A percentile compares a stretch with the other conserved stretches of the same genome.
phyloP scores from a whole-genome alignment of 495 filamentous ascomycete genomes.

The Bacidia rubella region DNA sequence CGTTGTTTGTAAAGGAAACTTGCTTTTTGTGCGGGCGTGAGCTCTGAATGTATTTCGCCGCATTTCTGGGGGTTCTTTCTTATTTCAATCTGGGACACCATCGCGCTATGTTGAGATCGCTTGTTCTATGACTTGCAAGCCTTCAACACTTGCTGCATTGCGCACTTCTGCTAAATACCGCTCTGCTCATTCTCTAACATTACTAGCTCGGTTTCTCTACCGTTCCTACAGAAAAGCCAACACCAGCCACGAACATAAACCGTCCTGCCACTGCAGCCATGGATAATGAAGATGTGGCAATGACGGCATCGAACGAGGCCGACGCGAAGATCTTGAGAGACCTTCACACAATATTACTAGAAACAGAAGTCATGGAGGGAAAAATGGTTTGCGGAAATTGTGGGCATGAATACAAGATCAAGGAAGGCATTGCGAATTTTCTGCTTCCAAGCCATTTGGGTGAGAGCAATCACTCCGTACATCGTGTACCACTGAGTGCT shows the following conservation, averaged over 20 bases:
- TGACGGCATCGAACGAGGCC: conserved; percentile 33
- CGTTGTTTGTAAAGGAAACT: not conserved
- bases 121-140: too few species aligned
- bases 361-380: conserved; percentile 79
- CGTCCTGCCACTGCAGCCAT: not conserved
- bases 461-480: conserved; percentile 21
- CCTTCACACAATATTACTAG: conserved; percentile 69
- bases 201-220: conserved; percentile 45
- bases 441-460: conserved; percentile 85
- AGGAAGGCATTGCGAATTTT: conserved; percentile 94
- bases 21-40: too few species aligned
- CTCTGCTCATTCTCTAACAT: too few species aligned
- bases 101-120: too few species aligned
- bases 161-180: too few species aligned
- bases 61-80: not conserved
- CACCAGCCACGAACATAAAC: not conserved
- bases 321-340: conserved; percentile 59
- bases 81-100: not conserved
- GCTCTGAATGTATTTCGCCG: not conserved
- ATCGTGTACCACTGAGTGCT: too few species aligned
- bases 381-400: conserved; percentile 84
- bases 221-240: conserved; percentile 44
- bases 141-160: too few species aligned
- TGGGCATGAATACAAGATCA: conserved; percentile 81
- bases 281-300: not conserved